Evolutionary conservation across 441 rosid genomes (phyloP).

Genomic region (Jatropha multifida): DNA sequence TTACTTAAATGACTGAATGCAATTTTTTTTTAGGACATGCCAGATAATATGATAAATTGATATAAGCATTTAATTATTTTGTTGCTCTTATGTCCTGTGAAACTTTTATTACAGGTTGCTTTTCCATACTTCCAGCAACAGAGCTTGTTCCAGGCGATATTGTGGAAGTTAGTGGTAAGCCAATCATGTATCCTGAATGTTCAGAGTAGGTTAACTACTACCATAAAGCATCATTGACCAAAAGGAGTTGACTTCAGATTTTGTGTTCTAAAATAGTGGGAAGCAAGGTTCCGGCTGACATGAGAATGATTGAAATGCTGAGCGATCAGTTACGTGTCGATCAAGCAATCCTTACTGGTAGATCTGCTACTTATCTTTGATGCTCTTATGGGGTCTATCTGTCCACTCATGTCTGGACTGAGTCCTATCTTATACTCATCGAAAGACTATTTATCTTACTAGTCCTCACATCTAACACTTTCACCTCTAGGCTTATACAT

Average conservation of each 20-base stretch:
- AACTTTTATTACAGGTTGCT: slow-evolving; percentile 68
- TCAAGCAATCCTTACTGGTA: slow-evolving; percentile 99
- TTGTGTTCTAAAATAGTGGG: slow-evolving; percentile 59
- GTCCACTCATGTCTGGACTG: neutral
- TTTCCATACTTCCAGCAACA: slow-evolving; percentile 92
- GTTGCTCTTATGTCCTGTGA: slow-evolving; percentile 6
- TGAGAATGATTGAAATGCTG: slow-evolving; percentile 95
- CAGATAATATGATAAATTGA: neutral
- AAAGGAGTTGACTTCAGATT: slow-evolving; percentile 27
- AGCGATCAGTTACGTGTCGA: slow-evolving; percentile 89
- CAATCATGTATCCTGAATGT: slow-evolving; percentile 16
- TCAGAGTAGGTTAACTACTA: slow-evolving; percentile 11
- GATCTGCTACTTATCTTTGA: slow-evolving; percentile 6
- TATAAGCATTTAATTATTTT: neutral
- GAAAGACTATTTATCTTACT: neutral
- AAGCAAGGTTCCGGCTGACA: slow-evolving; percentile 98
- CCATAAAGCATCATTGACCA: slow-evolving; percentile 14
- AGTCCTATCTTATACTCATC: neutral
- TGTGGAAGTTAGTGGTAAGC: slow-evolving; percentile 90
- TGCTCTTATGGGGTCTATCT: neutral
- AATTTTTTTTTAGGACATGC: neutral
- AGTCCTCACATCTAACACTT: neutral
- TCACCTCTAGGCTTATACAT: neutral
- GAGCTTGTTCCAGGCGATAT: slow-evolving; percentile 97
- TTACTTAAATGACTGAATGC: neutral